Evolutionary conservation across 805 yeast genomes (phyloP), one percentile per base, ranked within the genome.

Genomic region (Candida insectorum): DNA sequence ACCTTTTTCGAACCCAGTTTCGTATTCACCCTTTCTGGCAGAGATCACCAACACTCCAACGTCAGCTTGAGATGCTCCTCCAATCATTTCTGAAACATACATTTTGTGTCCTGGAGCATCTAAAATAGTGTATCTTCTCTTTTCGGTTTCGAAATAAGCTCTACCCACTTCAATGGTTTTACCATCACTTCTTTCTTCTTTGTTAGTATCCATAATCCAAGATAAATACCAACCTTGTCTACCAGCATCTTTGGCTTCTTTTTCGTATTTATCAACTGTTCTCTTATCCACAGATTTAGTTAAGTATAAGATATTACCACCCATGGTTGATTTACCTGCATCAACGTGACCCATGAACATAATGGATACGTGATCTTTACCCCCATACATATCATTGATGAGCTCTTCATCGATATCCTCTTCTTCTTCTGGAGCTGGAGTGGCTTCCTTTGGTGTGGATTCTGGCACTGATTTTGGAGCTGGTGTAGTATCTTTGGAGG

Each of bases 81-180:
- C 97, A 72, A 93, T 93, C 99, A 93, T 93, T 63, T 88, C 95
- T 36, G 97, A 87, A 44, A 93, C 97, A 59, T 93, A 93, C 87
- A 93, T 84, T 71, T 93, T 93, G 73, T 93, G 99, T 33, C 99
- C 99, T 46, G 99, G 99, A 6, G 99, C 99, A 64, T 93, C 99
- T 60, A 93, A 78, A 49, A 93, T 88, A 27, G 98, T 91, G 71
- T 93, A 93, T 65, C 97, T 82, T 71, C 98, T 84, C 71, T 86
- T 88, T 19, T 89, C 97, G 39, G 98, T 93, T 72, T 93, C 99
- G 52, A 93, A 93, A 54, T 83, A 88, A 15, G 97, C 95, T 57
- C 89, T 88, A 57, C 98, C 99, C 40, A 93, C 97, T 69, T 93
- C 98, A 51, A 93, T 94, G 46, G 99, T 93, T 71, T 93, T 93